phyloP scores from a whole-genome alignment of 2,329 filamentous ascomycete species.

The Leptographium radiaticola region DNA sequence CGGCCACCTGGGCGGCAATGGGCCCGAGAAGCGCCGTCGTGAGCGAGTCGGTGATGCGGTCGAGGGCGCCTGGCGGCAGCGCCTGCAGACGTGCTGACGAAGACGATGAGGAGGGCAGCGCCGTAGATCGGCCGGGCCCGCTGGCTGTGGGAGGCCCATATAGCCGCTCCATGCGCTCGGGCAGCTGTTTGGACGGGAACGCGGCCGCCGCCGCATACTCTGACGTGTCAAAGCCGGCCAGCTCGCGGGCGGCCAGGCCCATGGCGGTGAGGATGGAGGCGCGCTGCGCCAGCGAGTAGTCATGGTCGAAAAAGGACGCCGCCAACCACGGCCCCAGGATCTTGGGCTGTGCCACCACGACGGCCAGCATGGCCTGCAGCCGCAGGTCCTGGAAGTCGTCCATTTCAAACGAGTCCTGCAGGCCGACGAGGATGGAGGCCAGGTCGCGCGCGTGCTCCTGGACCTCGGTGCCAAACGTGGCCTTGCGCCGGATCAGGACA shows the following conservation, averaged over 20 bases:
- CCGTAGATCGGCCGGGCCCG: slow-evolving; percentile 1
- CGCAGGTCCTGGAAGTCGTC: slow-evolving; percentile 63
- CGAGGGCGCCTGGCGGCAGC: slow-evolving; percentile 46
- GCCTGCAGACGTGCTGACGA: slow-evolving; percentile 26
- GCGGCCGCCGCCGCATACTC: slow-evolving; percentile 33
- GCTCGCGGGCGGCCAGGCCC: slow-evolving; percentile 68
- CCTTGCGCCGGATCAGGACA: slow-evolving; percentile 72
- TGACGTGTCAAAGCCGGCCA: slow-evolving; percentile 61
- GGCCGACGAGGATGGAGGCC: slow-evolving; percentile 59
- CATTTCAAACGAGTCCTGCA: slow-evolving; percentile 78
- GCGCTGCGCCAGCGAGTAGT: slow-evolving; percentile 78
- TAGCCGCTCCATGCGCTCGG: slow-evolving; percentile 57
- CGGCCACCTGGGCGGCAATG: slow-evolving; percentile 68
- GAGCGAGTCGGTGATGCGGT: slow-evolving; percentile 53
- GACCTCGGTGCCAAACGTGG: slow-evolving; percentile 78
- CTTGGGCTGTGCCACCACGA: slow-evolving; percentile 63
- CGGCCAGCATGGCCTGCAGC: slow-evolving; percentile 68
- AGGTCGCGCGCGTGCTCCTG: slow-evolving; percentile 73
- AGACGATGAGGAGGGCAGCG: slow-evolving; percentile 11
- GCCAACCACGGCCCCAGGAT: slow-evolving; percentile 76
- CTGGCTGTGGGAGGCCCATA: slow-evolving; percentile 33
- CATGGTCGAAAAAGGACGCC: slow-evolving; percentile 77
- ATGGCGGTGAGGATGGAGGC: slow-evolving; percentile 70
- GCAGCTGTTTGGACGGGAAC: slow-evolving; percentile 75
- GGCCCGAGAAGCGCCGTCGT: slow-evolving; percentile 66